phyloP scores from a whole-genome alignment of 345 rosid species.

The Citrus unshiu region DNA sequence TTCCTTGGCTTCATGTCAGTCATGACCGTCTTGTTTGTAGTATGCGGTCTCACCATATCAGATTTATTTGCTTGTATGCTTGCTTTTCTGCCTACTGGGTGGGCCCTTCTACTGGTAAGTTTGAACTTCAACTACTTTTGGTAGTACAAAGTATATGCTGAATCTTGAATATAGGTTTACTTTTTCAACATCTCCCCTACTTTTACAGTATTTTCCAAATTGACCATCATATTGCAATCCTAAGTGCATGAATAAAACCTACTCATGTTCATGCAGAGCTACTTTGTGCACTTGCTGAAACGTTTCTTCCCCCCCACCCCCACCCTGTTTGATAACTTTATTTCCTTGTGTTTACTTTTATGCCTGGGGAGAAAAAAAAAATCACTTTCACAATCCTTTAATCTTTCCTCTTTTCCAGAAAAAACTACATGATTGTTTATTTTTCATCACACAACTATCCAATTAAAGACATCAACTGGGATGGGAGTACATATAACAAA shows the following conservation, averaged over 20 bases:
- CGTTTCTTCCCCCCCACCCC: too few relatives aligned
- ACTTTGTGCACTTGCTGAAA: neutral
- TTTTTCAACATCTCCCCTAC: neutral
- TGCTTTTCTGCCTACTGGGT: conserved; percentile 86
- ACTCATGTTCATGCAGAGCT: neutral
- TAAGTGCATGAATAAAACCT: neutral
- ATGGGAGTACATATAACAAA: neutral
- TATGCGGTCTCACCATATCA: conserved; percentile 52
- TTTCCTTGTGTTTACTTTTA: neutral
- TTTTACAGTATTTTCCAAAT: neutral
- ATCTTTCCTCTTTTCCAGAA: neutral
- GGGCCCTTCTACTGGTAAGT: conserved; percentile 93
- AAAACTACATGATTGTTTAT: neutral
- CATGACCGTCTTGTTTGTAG: conserved; percentile 83
- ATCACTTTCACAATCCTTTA: neutral
- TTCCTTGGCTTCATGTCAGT: conserved; percentile 85
- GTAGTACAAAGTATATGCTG: neutral
- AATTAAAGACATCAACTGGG: neutral
- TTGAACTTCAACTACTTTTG: neutral
- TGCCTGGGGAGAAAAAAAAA: neutral
- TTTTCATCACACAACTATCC: neutral
- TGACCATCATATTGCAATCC: neutral
- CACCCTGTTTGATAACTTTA: neutral
- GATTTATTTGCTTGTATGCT: conserved; percentile 80
- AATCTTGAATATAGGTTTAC: neutral